Base-by-base conservation (phyloP, 192 early-diverging fungal species). In the Umbelopsis ramanniana region DNA sequence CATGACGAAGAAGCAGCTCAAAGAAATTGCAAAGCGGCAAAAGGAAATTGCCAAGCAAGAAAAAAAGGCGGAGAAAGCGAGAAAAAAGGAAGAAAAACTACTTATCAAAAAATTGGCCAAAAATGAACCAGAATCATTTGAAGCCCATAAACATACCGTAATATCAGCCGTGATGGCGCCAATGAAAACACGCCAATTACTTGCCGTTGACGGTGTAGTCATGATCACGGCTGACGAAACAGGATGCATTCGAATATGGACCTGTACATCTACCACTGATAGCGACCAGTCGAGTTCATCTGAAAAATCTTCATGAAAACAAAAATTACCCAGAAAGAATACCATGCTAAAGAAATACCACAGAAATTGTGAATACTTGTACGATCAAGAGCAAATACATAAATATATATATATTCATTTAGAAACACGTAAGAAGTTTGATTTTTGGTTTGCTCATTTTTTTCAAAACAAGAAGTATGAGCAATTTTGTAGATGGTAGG, bases 151-250 rank as follows among this genome's bases (percentile, higher is more conserved):
- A 38, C 69, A 79, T 46, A 80, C 83, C 6, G 86, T 89, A 15
- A 90, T 88, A 6, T 79, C 82, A 22, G 84, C 89, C 9, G 76
- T 88, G 43, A 88, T 91, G 79, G 89, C 82, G 23, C 89, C 89
- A 1, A 75, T 82, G 4, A 78, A 82, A 52, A 89, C 89, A 43
- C 77, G 85, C 69, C 84, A 85, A 72, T 82, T 84, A 50, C 79
- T 90, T 53, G 86, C 89, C 17, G 73, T 63, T 22, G 57, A 63
- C 26, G 57, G 57, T 2, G 33, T 35, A n/a, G 7, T 63, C 9
- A n/a, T 63, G 26, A 26, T 63, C 10, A 29, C 57, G 23, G 57
- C 57, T 17, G 57, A 63, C 35, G 35, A 63, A 35, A 38, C 57
- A 63, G 57, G 57, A 37, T 63, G 57, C 14, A 63, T 63, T 37